Base-by-base conservation (phyloP, 2,329 filamentous ascomycete species). In the Passalora sequoiae region DNA sequence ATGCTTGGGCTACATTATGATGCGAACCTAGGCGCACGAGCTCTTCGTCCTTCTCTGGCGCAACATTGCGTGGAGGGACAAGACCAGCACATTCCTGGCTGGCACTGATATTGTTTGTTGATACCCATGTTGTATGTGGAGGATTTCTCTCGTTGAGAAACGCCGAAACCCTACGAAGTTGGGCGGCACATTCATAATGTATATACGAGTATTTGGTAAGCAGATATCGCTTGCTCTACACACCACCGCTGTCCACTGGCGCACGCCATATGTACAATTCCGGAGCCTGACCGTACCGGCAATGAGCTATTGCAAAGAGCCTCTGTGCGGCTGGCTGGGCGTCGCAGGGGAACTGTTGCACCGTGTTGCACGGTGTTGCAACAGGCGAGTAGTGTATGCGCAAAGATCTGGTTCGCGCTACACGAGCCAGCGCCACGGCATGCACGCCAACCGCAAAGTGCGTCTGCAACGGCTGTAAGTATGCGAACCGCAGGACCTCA, bases 131-230 rank as follows among this genome's bases (percentile, higher is more conserved):
- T 27, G 24, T 27, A 12, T 12, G 6, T 27, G 24, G 24, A 7
- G 6, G 24, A 6, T 27, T 27, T 12, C 6, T 27, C 6, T 27
- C 24, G 24, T 12, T 27, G 6, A 12, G 24, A 27, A 27, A 12
- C 6, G 6, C 24, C 12, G 6, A 7, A 12, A 27, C 12, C 24
- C 24, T 6, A 20, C 9, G 32, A 17, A 36, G 9, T 20, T n/a
- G n/a, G n/a, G n/a, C n/a, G n/a, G n/a, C n/a, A 36, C 20, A 10
- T 36, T 36, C 32, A 6, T 36, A 36, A 36, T 36, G 32, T 36
- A 36, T 36, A 36, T 36, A 36, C 6, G 24, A 27, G 24, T 27
- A 27, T 12, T 27, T 27, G 6, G 6, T 6, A 12, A 27, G 24
- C 24, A 27, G 24, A 27, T 27, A 6, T 27, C 6, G 24, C 6